Evolutionary conservation across 495 filamentous ascomycete species (phyloP).

Genomic region (Penicillium fimorum): DNA sequence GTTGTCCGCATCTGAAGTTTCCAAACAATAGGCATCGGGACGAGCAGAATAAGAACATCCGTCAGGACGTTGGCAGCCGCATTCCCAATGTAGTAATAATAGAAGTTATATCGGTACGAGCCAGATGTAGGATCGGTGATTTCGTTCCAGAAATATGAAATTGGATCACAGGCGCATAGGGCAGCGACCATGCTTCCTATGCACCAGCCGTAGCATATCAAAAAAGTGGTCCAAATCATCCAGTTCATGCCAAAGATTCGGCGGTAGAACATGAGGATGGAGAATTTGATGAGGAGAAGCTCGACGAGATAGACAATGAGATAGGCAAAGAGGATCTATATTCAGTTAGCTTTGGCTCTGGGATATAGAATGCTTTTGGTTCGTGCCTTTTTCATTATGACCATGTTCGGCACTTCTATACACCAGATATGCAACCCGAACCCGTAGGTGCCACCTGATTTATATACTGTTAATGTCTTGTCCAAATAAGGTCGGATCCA

Average conservation of each 20-base stretch:
- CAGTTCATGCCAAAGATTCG: constrained; percentile 24
- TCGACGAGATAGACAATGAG: constrained; percentile 22
- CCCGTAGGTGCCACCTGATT: constrained; percentile 14
- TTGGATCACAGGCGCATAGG: constrained; percentile 8
- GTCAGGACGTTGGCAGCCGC: constrained; percentile 51
- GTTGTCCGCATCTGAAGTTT: constrained; percentile 39
- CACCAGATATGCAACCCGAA: constrained; percentile 24
- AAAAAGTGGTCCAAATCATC: constrained; percentile 12
- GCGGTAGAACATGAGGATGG: constrained; percentile 27
- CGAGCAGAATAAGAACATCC: constrained; percentile 51
- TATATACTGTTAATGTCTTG: neutral
- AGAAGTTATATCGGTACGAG: constrained; percentile 19
- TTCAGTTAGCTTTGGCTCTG: neutral
- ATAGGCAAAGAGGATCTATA: constrained; percentile 20
- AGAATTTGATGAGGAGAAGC: constrained; percentile 21
- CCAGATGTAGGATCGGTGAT: constrained; percentile 7
- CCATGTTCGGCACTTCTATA: constrained; percentile 2
- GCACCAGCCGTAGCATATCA: constrained; percentile 13
- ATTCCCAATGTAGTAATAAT: constrained; percentile 38
- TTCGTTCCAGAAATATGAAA: constrained; percentile 25
- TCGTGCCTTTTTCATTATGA: constrained; percentile 15
- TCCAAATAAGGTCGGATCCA: too few relatives aligned
- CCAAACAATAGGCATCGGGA: constrained; percentile 49
- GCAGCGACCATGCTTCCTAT: constrained; percentile 21
- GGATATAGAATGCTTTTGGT: neutral